These are phyloP conservation scores for Candida chauliodis DNA, from an alignment of 805 yeast genomes.

Conservation along the genomic window DNA sequence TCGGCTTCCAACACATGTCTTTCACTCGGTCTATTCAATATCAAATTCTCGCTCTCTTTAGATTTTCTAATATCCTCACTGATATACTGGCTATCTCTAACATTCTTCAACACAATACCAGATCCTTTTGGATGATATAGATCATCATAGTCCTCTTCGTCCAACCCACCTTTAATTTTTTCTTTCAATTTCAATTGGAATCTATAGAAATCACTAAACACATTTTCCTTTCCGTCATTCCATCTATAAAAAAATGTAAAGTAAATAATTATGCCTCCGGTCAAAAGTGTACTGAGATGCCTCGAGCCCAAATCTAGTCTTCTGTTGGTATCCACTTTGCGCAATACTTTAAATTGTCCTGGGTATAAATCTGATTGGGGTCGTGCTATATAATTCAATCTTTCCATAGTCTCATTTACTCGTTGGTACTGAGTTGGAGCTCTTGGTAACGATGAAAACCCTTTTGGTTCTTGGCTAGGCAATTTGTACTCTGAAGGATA, in stretches of 20 bases:
- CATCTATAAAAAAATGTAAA: conserved; percentile 74
- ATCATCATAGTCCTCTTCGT: conserved; percentile 62
- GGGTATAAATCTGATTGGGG: conserved; percentile 73
- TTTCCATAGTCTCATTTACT: conserved; percentile 70
- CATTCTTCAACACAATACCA: conserved; percentile 38
- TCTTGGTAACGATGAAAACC: conserved; percentile 57
- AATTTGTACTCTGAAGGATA: conserved; percentile 77
- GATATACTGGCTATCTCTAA: conserved; percentile 41
- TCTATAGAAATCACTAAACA: conserved; percentile 66
- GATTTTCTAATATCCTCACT: conserved; percentile 42
- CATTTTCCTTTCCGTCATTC: conserved; percentile 81
- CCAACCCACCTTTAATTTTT: conserved; percentile 46
- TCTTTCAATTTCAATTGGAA: conserved; percentile 56
- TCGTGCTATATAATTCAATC: conserved; percentile 71
- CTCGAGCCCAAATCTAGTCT: conserved; percentile 60
- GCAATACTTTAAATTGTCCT: conserved; percentile 71
- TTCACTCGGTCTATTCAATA: conserved; percentile 64
- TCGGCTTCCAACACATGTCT: conserved; percentile 75
- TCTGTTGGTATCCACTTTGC: conserved; percentile 51
- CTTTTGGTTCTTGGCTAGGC: conserved; percentile 57
- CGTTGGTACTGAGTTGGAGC: conserved; percentile 65
- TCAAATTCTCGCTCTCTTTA: conserved; percentile 40
- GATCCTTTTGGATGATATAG: conserved; percentile 45
- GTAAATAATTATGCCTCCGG: conserved; percentile 49
- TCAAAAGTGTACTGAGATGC: conserved; percentile 49